These are phyloP conservation scores for Collybia sp. DNA, from an alignment of 768 basidiomycete species.

Conservation along the genomic window DNA sequence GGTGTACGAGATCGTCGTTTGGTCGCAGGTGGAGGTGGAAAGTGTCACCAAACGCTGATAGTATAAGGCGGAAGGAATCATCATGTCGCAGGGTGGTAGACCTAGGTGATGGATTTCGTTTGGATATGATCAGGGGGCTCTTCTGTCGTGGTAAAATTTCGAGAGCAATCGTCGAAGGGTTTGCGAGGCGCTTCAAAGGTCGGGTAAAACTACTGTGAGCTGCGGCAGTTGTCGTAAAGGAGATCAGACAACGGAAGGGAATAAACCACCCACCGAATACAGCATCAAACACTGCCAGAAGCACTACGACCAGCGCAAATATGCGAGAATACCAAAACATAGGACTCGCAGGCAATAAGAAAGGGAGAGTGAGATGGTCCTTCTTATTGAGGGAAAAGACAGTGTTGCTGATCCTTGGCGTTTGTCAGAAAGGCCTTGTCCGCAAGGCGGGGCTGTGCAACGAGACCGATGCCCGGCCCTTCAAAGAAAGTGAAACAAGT, in stretches of 20 bases:
- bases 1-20: constrained; percentile 74
- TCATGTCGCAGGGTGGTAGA: constrained; percentile 54
- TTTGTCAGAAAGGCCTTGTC: constrained; percentile 11
- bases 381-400: not conserved
- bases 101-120: constrained; percentile 26
- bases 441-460: constrained; percentile 1
- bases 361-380: constrained; percentile 7
- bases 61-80: constrained; percentile 66
- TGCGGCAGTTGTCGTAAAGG: constrained; percentile 14
- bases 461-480: constrained; percentile 4
- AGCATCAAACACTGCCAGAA: constrained; percentile 25
- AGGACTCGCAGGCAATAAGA: constrained; percentile 10
- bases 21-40: constrained; percentile 75
- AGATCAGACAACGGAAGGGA: constrained; percentile 8
- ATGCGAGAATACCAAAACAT: constrained; percentile 29
- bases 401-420: constrained; percentile 13
- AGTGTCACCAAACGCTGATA: constrained; percentile 60
- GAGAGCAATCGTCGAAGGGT: constrained; percentile 47
- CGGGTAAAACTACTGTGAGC: constrained; percentile 44
- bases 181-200: constrained; percentile 43
- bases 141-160: constrained; percentile 51
- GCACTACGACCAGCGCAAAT: constrained; percentile 41
- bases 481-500: constrained; percentile 5
- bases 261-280: constrained; percentile 25
- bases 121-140: constrained; percentile 19